Evolutionary conservation across 2,329 filamentous ascomycete species (phyloP).

Genomic region (Fusarium sp.): DNA sequence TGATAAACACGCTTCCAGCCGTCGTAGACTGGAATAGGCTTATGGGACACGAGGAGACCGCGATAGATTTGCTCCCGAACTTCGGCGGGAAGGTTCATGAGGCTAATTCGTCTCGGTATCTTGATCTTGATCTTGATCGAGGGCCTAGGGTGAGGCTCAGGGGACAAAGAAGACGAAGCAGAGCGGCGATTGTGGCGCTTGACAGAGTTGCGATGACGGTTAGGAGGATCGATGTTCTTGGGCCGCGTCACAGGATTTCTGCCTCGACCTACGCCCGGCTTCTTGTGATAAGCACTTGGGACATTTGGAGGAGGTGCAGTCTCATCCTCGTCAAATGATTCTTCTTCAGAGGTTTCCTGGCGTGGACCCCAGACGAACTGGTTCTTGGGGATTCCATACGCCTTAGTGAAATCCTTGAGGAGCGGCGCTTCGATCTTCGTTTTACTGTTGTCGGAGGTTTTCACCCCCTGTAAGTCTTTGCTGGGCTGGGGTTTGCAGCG

Average conservation of each 20-base stretch:
- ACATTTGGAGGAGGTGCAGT: conserved; percentile 24
- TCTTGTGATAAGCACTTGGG: conserved; percentile 2
- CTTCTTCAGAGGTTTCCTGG: not conserved
- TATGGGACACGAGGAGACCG: conserved; percentile 46
- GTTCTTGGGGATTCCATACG: conserved; percentile 14
- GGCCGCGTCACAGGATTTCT: not conserved
- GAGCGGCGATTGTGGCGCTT: not conserved
- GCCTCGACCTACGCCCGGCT: not conserved
- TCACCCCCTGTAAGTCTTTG: not conserved
- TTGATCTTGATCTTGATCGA: not conserved
- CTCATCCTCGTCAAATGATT: conserved; percentile 28
- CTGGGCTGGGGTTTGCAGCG: not conserved
- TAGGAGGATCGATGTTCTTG: not conserved
- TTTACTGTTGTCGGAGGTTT: not conserved
- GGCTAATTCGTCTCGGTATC: not conserved
- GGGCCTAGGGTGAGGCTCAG: not conserved
- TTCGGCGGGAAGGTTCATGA: conserved; percentile 44
- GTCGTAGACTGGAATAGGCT: conserved; percentile 49
- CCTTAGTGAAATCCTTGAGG: conserved; percentile 17
- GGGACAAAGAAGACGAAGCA: not conserved
- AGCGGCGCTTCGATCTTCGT: conserved; percentile 14
- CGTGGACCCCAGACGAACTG: conserved; percentile 27
- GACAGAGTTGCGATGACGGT: not conserved
- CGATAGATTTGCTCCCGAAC: conserved; percentile 48
- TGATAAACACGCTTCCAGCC: conserved; percentile 50